Percentiles rank a stretch among this genome's conserved stretches.
phyloP scores from a whole-genome alignment of 495 filamentous ascomycete genomes.

The Hyaloscypha hepaticicola region DNA sequence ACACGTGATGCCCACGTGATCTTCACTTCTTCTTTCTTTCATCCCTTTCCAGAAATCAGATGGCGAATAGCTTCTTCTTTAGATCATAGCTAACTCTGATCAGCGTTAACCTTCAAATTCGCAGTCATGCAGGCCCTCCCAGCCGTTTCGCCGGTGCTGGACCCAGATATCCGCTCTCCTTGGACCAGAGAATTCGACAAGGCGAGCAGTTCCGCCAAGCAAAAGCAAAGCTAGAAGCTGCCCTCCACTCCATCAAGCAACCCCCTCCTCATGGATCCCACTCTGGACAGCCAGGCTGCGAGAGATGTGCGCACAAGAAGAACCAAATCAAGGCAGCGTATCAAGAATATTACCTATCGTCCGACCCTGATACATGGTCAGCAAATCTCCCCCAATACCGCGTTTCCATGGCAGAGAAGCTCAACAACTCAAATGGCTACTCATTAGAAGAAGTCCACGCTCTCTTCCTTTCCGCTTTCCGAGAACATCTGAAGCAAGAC shows the following conservation, averaged over 20 bases:
- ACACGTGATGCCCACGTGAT: constrained; percentile 15
- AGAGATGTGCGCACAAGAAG: constrained; percentile 34
- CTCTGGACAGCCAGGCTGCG: constrained; percentile 29
- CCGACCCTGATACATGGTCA: constrained; percentile 29
- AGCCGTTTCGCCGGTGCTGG: neutral
- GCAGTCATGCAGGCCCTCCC: neutral
- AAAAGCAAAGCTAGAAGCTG: constrained; percentile 16
- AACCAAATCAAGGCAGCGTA: constrained; percentile 31
- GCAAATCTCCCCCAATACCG: constrained; percentile 18
- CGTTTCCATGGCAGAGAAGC: constrained; percentile 27
- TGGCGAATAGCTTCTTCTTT: neutral
- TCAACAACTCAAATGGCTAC: constrained; percentile 29
- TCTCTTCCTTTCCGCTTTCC: constrained; percentile 16
- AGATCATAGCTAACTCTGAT: neutral
- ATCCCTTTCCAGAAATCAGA: neutral
- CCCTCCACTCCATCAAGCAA: constrained; percentile 25
- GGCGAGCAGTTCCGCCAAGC: constrained; percentile 15
- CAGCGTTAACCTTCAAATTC: constrained; percentile 18
- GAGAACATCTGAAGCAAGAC: constrained; percentile 29
- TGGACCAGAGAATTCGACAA: constrained; percentile 22
- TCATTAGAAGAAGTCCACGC: constrained; percentile 30
- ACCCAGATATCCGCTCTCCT: constrained; percentile 20
- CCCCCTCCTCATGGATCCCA: constrained; percentile 30
- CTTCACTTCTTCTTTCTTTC: neutral
- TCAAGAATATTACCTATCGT: constrained; percentile 30